Evolutionary conservation across 2,329 filamentous ascomycete species (phyloP).

Genomic region (Paracoccidioides brasiliensis): DNA sequence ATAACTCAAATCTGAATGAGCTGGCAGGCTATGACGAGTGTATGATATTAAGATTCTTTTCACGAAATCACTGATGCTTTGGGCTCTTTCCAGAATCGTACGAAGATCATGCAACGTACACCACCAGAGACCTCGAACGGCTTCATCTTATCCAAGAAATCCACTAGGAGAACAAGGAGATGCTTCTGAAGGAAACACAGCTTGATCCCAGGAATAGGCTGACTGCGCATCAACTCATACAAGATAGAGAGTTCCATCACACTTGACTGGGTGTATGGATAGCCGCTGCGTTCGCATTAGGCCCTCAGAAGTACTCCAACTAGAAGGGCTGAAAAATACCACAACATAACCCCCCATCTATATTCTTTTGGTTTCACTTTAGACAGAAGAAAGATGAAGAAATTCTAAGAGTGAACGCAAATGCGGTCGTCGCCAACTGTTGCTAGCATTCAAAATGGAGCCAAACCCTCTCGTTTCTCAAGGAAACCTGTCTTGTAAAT

Average conservation of each 20-base stretch:
- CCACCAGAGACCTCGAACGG: conserved; percentile 14
- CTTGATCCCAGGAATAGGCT: conserved; percentile 32
- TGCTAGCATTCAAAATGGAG: too few species aligned
- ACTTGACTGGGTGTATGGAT: too few species aligned
- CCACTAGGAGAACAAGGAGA: conserved; percentile 20
- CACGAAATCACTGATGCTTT: conserved; percentile 13
- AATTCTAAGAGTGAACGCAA: too few species aligned
- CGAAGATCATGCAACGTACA: conserved; percentile 11
- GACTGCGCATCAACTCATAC: conserved; percentile 11
- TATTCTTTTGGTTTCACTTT: too few species aligned
- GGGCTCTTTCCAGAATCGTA: conserved; percentile 16
- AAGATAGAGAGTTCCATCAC: neutral
- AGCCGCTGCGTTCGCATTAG: too few species aligned
- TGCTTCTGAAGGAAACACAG: conserved; percentile 32
- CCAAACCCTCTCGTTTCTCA: too few species aligned
- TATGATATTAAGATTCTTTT: conserved; percentile 12
- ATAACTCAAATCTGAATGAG: conserved; percentile 10
- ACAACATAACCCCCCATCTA: too few species aligned
- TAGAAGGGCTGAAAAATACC: too few species aligned
- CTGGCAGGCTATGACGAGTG: conserved; percentile 10
- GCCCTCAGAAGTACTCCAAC: too few species aligned
- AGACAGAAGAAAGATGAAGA: too few species aligned
- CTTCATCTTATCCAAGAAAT: conserved; percentile 19
- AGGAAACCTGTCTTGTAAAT: too few species aligned
- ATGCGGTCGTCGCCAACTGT: too few species aligned